Conservation (phyloP, 2,329 filamentous ascomycete species). For the Xylaria sp. region DNA sequence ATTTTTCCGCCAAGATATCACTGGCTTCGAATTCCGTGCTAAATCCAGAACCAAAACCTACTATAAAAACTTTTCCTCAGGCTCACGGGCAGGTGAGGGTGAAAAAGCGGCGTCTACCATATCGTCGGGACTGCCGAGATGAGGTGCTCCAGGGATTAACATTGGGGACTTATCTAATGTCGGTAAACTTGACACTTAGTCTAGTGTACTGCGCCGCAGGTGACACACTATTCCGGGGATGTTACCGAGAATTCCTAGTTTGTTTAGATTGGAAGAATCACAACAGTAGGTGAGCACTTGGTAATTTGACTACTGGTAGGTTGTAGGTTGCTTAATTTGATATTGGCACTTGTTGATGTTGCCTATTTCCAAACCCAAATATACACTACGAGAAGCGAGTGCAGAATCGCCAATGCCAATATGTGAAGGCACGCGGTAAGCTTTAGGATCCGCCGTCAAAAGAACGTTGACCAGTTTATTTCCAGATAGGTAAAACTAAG, state of each 20-base stretch:
- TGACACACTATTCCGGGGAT: conserved; percentile 7
- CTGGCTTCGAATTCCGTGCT: background rate
- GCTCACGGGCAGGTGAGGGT: background rate
- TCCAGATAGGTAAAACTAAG: no score
- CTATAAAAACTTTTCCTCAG: background rate
- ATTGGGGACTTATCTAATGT: conserved; percentile 12
- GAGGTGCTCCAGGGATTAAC: conserved; percentile 25
- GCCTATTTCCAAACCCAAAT: conserved; percentile 1
- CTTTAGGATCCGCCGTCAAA: background rate
- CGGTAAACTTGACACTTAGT: no score
- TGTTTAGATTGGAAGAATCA: background rate
- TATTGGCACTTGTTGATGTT: no score
- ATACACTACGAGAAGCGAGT: background rate
- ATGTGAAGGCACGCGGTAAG: background rate
- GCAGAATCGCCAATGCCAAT: background rate
- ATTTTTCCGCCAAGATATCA: no score
- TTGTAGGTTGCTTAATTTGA: no score
- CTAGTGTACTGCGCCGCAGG: conserved; percentile 24
- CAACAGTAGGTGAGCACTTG: background rate
- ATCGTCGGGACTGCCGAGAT: conserved; percentile 35
- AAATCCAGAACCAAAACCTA: background rate
- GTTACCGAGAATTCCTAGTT: conserved; percentile 2
- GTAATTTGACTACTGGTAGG: background rate
- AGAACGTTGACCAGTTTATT: no score
- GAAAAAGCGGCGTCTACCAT: conserved; percentile 23